phyloP scores from a whole-genome alignment of 2,329 filamentous ascomycete genomes.

The Penicillium oxalicum region DNA sequence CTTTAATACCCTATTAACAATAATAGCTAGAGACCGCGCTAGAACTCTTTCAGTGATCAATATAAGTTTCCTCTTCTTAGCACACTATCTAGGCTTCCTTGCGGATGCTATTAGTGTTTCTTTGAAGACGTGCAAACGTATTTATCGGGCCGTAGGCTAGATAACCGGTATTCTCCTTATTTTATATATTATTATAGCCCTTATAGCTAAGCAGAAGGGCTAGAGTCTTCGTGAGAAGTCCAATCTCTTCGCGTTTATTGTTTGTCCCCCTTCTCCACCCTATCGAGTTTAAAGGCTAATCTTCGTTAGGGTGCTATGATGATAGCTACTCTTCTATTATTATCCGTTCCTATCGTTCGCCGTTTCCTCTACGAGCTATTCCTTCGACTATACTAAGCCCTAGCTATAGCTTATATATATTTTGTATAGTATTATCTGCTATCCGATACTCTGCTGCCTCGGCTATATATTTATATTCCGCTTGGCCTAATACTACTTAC shows the following conservation, averaged over 20 bases:
- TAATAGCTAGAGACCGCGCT: constrained; percentile 5
- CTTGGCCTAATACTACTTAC: constrained; percentile 6
- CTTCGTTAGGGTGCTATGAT: constrained; percentile 4
- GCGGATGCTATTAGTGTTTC: constrained; percentile 6
- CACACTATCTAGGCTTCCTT: constrained; percentile 9
- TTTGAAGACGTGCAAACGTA: constrained; percentile 6
- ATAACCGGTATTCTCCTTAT: constrained; percentile 3
- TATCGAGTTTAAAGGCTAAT: neutral
- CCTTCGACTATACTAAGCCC: constrained; percentile 11
- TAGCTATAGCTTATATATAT: constrained; percentile 10
- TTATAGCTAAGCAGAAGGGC: constrained; percentile 2
- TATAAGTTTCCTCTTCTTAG: constrained; percentile 10
- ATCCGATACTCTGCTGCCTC: constrained; percentile 6
- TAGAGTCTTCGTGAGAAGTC: constrained; percentile 5
- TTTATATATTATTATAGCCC: constrained; percentile 5
- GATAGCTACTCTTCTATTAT: constrained; percentile 4
- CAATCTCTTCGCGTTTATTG: constrained; percentile 9
- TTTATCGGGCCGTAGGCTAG: constrained; percentile 9
- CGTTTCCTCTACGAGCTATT: constrained; percentile 7
- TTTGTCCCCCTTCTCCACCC: constrained; percentile 3
- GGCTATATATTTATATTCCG: constrained; percentile 8
- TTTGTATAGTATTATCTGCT: constrained; percentile 8
- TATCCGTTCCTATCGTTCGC: constrained; percentile 6
- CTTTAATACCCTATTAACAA: constrained; percentile 4
- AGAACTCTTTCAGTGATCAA: constrained; percentile 9